Conservation (phyloP, 1,284 basidiomycete genomes). For the Puccinia hordei region DNA sequence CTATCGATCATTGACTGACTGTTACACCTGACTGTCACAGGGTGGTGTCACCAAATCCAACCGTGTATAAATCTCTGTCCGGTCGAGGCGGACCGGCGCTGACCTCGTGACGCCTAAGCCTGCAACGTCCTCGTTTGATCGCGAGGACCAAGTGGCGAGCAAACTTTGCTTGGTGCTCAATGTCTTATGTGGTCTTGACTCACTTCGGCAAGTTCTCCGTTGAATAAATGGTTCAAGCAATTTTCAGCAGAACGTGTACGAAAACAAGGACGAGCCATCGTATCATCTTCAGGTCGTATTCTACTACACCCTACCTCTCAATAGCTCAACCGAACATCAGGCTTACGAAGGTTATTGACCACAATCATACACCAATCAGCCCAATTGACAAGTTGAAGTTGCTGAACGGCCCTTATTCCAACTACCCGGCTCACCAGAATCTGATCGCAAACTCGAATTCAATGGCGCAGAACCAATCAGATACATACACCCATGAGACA, state of each 20-base stretch:
- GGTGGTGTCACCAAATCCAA: no score
- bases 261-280: background rate
- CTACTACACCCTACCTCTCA: background rate
- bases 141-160: background rate
- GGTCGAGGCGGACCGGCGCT: no score
- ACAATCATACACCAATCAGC: background rate
- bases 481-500: background rate
- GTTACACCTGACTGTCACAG: no score
- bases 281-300: background rate
- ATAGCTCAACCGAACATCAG: background rate
- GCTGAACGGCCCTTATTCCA: no score
- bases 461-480: background rate
- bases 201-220: no score
- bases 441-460: background rate
- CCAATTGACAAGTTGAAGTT: background rate
- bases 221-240: background rate
- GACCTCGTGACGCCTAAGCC: no score
- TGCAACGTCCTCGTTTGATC: background rate
- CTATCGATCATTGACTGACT: no score
- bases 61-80: no score
- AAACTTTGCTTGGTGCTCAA: no score
- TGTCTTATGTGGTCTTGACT: background rate
- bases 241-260: background rate
- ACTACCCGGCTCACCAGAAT: background rate
- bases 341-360: background rate